Conservation (phyloP, 352 stramenopile species). For the Phytophthora niederhauseri region DNA sequence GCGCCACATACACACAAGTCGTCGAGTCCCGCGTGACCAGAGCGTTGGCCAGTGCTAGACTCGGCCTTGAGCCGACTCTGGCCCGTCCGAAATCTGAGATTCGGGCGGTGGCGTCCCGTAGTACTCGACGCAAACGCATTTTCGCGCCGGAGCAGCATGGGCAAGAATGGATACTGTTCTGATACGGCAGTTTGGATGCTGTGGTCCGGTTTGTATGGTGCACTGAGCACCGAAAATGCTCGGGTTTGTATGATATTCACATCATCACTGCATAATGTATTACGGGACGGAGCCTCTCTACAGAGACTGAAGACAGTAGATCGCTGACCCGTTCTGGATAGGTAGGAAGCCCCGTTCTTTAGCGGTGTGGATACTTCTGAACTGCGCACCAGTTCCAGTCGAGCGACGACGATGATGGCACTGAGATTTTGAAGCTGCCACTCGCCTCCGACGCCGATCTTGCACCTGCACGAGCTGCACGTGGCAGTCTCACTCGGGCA, state of each 20-base stretch:
- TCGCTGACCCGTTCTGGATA: slow-evolving; percentile 28
- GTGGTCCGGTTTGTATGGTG: background rate
- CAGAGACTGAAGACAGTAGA: background rate
- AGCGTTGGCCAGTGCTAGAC: slow-evolving; percentile 11
- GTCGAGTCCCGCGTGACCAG: slow-evolving; percentile 11
- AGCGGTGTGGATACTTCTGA: slow-evolving; percentile 29
- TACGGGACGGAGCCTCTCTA: slow-evolving; percentile 1
- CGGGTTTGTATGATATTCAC: background rate
- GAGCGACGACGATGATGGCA: background rate
- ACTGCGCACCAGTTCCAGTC: slow-evolving; percentile 8
- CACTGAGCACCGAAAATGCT: background rate
- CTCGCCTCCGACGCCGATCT: slow-evolving; percentile 14
- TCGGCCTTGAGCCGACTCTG: slow-evolving; percentile 16
- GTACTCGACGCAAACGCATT: slow-evolving; percentile 2
- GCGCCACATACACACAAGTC: background rate
- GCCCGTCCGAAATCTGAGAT: slow-evolving; percentile 25
- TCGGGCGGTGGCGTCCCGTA: slow-evolving; percentile 3
- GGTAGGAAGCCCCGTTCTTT: slow-evolving; percentile 10
- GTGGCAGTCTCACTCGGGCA: slow-evolving; percentile 1
- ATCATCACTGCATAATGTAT: slow-evolving; percentile 5
- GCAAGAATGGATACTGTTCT: slow-evolving; percentile 5
- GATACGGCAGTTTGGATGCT: slow-evolving; percentile 6
- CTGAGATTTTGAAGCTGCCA: slow-evolving; percentile 26
- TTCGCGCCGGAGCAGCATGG: background rate
- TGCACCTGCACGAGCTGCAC: slow-evolving; percentile 1